A percentile compares a stretch with the other conserved stretches of the same genome.
These are phyloP conservation scores for Phytophthora pseudosyringae DNA, from an alignment of 352 stramenopile genomes.

Conservation along the genomic window DNA sequence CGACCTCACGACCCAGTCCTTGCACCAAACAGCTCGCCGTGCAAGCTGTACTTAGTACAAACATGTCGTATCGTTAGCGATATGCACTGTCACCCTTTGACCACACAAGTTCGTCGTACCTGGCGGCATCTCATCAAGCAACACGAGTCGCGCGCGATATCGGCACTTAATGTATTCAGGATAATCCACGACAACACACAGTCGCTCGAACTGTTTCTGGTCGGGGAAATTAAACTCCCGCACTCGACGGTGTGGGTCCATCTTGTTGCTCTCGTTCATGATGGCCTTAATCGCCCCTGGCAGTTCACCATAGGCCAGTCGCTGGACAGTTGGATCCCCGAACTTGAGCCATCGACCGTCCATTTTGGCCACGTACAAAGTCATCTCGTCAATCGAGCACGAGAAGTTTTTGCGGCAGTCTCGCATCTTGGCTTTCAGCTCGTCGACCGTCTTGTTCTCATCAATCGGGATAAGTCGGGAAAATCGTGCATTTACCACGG, in stretches of 20 bases:
- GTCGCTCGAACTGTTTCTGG: background rate
- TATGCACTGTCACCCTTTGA: background rate
- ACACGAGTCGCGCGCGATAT: background rate
- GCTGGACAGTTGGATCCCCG: background rate
- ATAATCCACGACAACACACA: background rate
- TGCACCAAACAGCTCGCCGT: background rate
- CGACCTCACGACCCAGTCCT: background rate
- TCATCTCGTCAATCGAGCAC: conserved; percentile 1
- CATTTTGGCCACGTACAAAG: background rate
- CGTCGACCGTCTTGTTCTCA: background rate
- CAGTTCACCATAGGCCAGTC: background rate
- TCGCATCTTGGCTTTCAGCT: background rate
- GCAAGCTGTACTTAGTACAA: background rate
- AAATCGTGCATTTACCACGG: no score
- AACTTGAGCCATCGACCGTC: background rate
- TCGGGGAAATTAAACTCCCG: background rate
- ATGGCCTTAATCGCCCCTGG: background rate
- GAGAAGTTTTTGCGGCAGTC: background rate
- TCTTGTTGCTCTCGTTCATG: conserved; percentile 4
- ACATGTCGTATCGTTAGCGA: background rate
- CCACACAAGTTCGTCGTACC: background rate
- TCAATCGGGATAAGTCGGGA: background rate
- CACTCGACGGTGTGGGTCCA: background rate
- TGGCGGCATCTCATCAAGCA: background rate
- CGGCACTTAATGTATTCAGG: background rate